A percentile compares a stretch with the other conserved stretches of the same genome.
phyloP scores from a whole-genome alignment of 345 rosid genomes.

The Leavenworthia alabamica region DNA sequence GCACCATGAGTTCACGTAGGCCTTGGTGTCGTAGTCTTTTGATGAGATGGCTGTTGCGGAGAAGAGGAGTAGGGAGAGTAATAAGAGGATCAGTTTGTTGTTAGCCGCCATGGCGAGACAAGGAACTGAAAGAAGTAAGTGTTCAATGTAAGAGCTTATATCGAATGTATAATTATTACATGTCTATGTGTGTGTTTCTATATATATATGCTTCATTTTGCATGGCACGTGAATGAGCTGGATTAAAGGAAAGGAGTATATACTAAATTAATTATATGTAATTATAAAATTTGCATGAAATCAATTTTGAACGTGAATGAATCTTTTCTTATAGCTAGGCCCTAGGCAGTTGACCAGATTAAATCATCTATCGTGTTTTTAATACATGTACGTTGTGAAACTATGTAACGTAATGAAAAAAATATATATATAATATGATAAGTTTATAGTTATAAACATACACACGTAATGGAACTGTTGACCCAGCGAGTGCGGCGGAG shows the following conservation, averaged over 20 bases:
- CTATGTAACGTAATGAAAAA: too few relatives aligned
- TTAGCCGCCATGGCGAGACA: constrained; percentile 17
- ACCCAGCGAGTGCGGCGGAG: constrained; percentile 30
- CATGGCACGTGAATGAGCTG: constrained; percentile 32
- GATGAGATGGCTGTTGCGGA: constrained; percentile 11
- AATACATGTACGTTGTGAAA: too few relatives aligned
- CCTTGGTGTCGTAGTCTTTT: constrained; percentile 15
- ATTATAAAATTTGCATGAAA: not conserved
- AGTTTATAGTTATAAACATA: too few relatives aligned
- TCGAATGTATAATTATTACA: not conserved
- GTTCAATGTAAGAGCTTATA: not conserved
- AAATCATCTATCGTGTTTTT: too few relatives aligned
- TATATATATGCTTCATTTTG: not conserved
- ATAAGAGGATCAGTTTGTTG: constrained; percentile 17
- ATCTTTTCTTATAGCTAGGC: not conserved
- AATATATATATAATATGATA: too few relatives aligned
- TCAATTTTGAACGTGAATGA: constrained; percentile 8
- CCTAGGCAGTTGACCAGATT: constrained; percentile 16
- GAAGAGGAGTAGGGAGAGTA: constrained; percentile 9
- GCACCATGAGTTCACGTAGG: constrained; percentile 51
- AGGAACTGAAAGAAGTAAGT: not conserved
- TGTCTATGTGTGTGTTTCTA: not conserved
- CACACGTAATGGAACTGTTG: constrained; percentile 19
- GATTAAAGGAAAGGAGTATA: constrained; percentile 3
- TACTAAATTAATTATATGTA: not conserved